phyloP scores from a whole-genome alignment of 306 rosid species.

The Luffa aegyptiaca region DNA sequence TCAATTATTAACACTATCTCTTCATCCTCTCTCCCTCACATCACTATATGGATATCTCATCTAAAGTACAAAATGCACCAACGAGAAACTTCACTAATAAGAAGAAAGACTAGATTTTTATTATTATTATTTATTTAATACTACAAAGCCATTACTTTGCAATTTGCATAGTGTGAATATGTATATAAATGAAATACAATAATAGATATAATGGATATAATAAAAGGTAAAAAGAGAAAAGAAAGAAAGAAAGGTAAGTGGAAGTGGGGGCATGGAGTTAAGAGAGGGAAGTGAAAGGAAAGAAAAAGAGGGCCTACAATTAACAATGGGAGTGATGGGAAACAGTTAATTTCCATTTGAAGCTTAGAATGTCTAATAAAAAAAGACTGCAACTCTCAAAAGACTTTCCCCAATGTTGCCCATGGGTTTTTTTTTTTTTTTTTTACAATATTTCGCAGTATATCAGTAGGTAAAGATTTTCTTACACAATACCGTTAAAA shows the following conservation, averaged over 20 bases:
- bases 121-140: too few species aligned
- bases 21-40: neutral
- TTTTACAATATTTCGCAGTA: too few species aligned
- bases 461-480: too few species aligned
- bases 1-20: neutral
- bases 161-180: neutral
- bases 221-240: neutral
- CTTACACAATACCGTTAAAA: too few species aligned
- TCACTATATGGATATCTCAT: neutral
- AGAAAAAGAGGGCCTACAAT: neutral
- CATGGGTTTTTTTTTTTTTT: too few species aligned
- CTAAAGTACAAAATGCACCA: neutral
- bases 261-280: neutral
- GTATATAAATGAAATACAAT: neutral
- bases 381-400: neutral
- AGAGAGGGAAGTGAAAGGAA: neutral
- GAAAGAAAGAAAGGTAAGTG: neutral
- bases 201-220: neutral
- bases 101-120: neutral
- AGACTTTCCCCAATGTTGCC: conserved; percentile 2
- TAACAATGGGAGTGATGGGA: neutral
- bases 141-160: neutral
- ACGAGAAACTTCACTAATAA: neutral
- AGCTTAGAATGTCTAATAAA: conserved; percentile 7
- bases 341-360: neutral